A percentile compares a stretch with the other conserved stretches of the same genome.
Conservation (phyloP, 805 yeast genomes). For the Komagataella populi region DNA sequence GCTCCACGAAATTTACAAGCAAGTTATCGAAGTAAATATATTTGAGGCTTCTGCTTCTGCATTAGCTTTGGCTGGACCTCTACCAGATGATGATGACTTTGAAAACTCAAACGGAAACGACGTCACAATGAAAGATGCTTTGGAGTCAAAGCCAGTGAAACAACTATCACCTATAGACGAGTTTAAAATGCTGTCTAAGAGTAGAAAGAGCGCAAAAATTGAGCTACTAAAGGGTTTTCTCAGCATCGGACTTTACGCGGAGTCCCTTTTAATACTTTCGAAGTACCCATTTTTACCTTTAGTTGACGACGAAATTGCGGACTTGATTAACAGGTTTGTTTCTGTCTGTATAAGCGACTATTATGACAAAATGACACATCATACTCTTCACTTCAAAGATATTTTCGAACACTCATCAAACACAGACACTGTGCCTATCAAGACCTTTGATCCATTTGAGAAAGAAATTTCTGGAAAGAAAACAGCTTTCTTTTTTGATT, state of each 20-base stretch:
- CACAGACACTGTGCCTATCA: background rate
- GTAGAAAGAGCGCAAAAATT: conserved; percentile 19
- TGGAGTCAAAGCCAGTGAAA: conserved; percentile 1
- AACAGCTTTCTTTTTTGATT: conserved; percentile 31
- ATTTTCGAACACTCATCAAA: background rate
- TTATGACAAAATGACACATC: conserved; percentile 12
- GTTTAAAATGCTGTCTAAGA: background rate
- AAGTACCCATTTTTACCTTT: conserved; percentile 49
- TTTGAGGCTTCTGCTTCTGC: conserved; percentile 60
- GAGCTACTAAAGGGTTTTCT: conserved; percentile 39
- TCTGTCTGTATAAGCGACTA: conserved; percentile 37
- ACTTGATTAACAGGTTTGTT: conserved; percentile 34
- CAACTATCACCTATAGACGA: conserved; percentile 1
- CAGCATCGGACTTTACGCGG: conserved; percentile 46
- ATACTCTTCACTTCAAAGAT: background rate
- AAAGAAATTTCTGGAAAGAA: conserved; percentile 1
- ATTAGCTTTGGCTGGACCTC: conserved; percentile 77
- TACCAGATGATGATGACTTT: conserved; percentile 52
- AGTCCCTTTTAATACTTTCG: conserved; percentile 43
- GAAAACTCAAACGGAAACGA: conserved; percentile 8
- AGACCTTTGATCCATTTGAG: background rate
- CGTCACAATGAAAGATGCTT: conserved; percentile 3
- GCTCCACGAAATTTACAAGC: conserved; percentile 30
- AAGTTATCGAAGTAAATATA: conserved; percentile 39
- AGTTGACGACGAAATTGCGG: conserved; percentile 34